Base-by-base conservation (phyloP, 768 basidiomycete genomes). In the Calocybe cyanea region DNA sequence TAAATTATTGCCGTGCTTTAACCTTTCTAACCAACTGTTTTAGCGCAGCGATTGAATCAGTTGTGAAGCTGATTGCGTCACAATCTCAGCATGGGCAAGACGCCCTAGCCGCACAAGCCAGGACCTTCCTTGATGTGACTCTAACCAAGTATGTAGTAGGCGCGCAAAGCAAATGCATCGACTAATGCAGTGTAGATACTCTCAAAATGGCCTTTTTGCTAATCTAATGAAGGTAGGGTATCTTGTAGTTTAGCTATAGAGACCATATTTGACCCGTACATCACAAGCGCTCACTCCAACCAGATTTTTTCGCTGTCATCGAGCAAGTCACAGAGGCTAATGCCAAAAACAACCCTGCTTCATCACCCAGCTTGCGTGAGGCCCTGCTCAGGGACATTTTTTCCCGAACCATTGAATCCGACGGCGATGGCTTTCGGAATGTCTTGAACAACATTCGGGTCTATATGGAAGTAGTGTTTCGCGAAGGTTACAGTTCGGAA, bases 381-480 rank as follows among this genome's bases (percentile, higher is more conserved):
- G 58, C 63, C 2, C 65, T 85, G 23, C 68, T 85, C n/a, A 76
- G 78, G 6, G 81, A 83, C 50, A 72, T 77, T 1, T 57, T 85
- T 10, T 45, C 62, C 2, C 69, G 79, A 17, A 66, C 69, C 1
- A 54, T 65, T 7, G 81, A 84, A 17, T 70, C 66, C 30, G 82
- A 85, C 39, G 63, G 66, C 25, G 66, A 65, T 7, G 59, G 66
- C 15, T 76, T 79, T 48, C 77, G 82, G 50, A 57, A 57, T n/a
- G 71, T 81, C 17, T 59, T 85, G 8, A 63, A 73, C 41, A 87
- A 87, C 57, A 57, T 87, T 13, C 63, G 72, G 33, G 64, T 55
- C 8, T 90, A 74, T 49, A 68, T 87, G 1, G 78, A 85, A 41
- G 51, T 71, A 2, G 78, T 85, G 8, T 74, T 82, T 52, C 72